Percentiles rank a stretch among this genome's conserved stretches.
These are phyloP conservation scores for Cryptococcus amylolentus DNA, from an alignment of 1,284 basidiomycete genomes.

Conservation along the genomic window DNA sequence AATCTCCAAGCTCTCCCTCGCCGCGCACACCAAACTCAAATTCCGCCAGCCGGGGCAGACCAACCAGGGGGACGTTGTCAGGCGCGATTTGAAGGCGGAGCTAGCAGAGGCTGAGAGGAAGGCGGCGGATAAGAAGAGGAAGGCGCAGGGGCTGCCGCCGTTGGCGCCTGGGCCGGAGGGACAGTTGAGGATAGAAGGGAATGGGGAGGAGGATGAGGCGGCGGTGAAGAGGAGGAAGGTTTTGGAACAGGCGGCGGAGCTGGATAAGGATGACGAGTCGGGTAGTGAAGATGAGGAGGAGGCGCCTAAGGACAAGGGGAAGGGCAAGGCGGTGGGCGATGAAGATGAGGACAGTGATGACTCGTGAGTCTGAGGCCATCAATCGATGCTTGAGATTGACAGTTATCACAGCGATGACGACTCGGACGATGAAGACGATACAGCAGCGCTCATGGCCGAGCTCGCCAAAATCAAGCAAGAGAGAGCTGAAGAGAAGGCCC, in stretches of 20 bases:
- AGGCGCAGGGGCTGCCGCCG: conserved; percentile 66
- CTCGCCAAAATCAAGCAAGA: conserved; percentile 94
- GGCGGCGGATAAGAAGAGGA: conserved; percentile 80
- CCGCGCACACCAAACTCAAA: conserved; percentile 91
- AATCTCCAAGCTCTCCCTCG: conserved; percentile 84
- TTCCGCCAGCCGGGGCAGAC: conserved; percentile 89
- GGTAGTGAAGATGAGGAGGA: conserved; percentile 57
- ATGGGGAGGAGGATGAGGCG: conserved; percentile 66
- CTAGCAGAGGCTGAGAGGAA: conserved; percentile 75
- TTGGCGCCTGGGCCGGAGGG: conserved; percentile 35
- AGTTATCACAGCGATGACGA: conserved; percentile 49
- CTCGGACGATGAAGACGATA: conserved; percentile 75
- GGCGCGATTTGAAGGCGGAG: conserved; percentile 75
- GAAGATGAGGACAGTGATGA: conserved; percentile 33
- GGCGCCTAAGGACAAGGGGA: conserved; percentile 36
- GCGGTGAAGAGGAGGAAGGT: conserved; percentile 71
- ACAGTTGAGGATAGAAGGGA: conserved; percentile 41
- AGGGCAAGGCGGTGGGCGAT: conserved; percentile 45
- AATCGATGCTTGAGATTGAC: conserved; percentile 1
- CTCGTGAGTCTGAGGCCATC: conserved; percentile 17
- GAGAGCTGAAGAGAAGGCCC: conserved; percentile 83
- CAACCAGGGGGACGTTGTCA: conserved; percentile 66
- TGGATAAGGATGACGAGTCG: conserved; percentile 81
- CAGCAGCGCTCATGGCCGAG: conserved; percentile 84
- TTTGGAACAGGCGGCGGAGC: conserved; percentile 72